Base-by-base conservation (phyloP, 495 filamentous ascomycete genomes). In the Clohesyomyces aquaticus region DNA sequence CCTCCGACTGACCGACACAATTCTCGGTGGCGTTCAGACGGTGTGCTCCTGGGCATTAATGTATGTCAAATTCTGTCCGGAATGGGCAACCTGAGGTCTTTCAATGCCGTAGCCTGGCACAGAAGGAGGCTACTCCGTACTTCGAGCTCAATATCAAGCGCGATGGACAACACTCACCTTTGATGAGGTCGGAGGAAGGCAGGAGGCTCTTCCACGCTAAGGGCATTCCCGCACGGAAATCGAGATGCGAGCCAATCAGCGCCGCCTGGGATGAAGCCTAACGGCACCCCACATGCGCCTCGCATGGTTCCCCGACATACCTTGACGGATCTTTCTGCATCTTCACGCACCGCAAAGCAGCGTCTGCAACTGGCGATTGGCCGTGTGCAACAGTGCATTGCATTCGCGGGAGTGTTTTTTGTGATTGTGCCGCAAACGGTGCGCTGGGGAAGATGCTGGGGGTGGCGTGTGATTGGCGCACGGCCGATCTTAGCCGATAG, bases 381-480 rank as follows among this genome's bases (percentile, higher is more conserved):
- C 32, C 32, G 32, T 14, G 32, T 38, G 32, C 32, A 14, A 38
- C 14, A 38, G 6, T 6, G 32, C 6, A 38, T 6, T 14, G 14
- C 32, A 38, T 6, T 38, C 14, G 32, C 6, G 6, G 32, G 14
- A 14, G 14, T 6, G 32, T 14, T 6, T 38, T 38, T 38, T 38
- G 14, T 6, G 6, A 14, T 6, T 38, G 32, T 38, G 32, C 32
- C 14, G 32, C 32, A 38, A 38, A 38, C 32, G 32, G 32, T 38
- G 6, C 32, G 32, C 14, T 6, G 32, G 32, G 32, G 32, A 14
- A 38, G 32, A 38, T 38, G 6, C 6, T 38, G 3, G n/a, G 23
- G 22, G 51, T 55, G 51, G 51, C 51, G 22, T 23, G 27, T 25
- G 51, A 38, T 55, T 38, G 19, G 32, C 51, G 51, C 19, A 55